phyloP scores from a whole-genome alignment of 495 filamentous ascomycete species.

The Penicillium macrosclerotiorum region DNA sequence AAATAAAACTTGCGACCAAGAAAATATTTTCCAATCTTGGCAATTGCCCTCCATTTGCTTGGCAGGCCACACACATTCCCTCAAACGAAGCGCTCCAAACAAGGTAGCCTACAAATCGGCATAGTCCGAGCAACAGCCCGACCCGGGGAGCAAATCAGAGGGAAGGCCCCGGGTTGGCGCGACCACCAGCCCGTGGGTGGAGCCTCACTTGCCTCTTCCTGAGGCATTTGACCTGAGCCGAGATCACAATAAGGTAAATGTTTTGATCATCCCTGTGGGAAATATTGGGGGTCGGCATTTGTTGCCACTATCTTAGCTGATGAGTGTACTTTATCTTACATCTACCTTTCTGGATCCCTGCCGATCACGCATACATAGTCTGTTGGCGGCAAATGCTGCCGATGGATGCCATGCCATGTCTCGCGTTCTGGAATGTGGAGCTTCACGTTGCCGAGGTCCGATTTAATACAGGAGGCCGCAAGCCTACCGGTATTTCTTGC shows the following conservation, averaged over 20 bases:
- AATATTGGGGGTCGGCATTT: no score
- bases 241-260: no score
- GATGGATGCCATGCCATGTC: neutral
- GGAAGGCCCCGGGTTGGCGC: no score
- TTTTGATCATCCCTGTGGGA: no score
- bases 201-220: no score
- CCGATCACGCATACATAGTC: neutral
- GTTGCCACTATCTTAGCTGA: no score
- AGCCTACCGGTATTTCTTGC: neutral
- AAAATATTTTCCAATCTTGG: conserved; percentile 7
- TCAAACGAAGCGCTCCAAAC: neutral
- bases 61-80: neutral
- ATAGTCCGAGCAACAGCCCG: neutral
- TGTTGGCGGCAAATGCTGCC: no score
- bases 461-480: neutral
- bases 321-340: no score
- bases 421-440: neutral
- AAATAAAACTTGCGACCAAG: neutral
- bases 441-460: neutral
- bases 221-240: no score
- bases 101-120: neutral
- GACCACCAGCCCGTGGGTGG: neutral
- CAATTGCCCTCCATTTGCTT: conserved; percentile 9
- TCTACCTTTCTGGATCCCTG: no score
- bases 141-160: conserved; percentile 1